Percentiles rank a stretch among this genome's conserved stretches.
These are phyloP conservation scores for Suillus fuscotomentosus DNA, from an alignment of 768 basidiomycete genomes.

Conservation along the genomic window DNA sequence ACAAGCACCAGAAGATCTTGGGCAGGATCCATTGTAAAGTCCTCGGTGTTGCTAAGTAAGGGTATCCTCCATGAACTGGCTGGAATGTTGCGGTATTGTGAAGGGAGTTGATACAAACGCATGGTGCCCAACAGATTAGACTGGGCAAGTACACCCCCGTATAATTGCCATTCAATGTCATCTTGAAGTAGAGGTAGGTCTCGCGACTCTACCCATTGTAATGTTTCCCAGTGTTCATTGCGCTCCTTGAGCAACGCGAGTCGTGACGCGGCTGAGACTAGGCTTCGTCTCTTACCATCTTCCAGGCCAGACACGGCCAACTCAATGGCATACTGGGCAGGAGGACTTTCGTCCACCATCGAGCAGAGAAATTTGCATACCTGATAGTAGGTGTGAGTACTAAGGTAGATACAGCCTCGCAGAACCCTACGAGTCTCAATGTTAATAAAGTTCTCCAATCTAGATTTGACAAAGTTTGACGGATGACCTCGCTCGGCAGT, in stretches of 20 bases:
- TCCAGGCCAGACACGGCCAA: background rate
- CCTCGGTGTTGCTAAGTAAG: background rate
- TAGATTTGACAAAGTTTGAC: background rate
- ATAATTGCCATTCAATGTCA: background rate
- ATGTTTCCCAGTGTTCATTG: background rate
- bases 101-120: background rate
- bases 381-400: background rate
- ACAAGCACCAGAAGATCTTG: background rate
- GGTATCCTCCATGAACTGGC: background rate
- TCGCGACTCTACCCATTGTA: background rate
- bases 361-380: conserved; percentile 29
- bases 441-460: background rate
- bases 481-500: background rate
- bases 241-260: background rate
- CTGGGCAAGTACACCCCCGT: background rate
- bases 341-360: conserved; percentile 42
- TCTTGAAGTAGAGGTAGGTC: background rate
- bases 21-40: background rate
- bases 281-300: background rate
- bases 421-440: background rate
- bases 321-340: conserved; percentile 3
- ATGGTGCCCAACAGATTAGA: background rate
- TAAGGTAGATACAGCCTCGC: background rate
- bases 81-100: background rate
- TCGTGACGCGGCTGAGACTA: background rate